Base-by-base conservation (phyloP, 805 yeast genomes). In the Myxozyma vanderwaltii region DNA sequence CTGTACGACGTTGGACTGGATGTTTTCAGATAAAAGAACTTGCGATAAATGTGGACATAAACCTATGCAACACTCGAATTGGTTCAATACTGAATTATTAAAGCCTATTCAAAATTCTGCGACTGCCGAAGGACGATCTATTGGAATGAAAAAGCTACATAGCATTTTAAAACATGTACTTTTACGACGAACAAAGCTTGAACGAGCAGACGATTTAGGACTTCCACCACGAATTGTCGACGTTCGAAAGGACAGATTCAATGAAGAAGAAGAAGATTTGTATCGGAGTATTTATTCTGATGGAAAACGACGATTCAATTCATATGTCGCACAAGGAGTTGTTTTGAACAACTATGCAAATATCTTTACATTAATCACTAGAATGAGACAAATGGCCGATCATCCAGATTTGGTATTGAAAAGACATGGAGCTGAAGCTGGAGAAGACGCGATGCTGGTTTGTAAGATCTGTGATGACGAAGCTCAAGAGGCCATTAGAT, bases 331-430 rank as follows among this genome's bases (percentile, higher is more conserved):
- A 23, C 92, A 89, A 70, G 99, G 99, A 74, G 97, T 94, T 41
- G 97, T 94, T 24, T 77, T 94, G 59, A 94, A 94, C 75, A 94
- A 94, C 72, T 94, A 94, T 75, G 99, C 99, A 47, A 94, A 94
- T 69, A 94, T 94, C 69, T 94, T 94, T 76, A 91, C 98, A 0
- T 79, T 94, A 57, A 91, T 94, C 69, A 94, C 99, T 0, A 79
- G 99, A 68, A 95, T 94, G 99, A 83, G 99, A 68, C 99, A 94
- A 74, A 78, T 94, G 67, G 98, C 99, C 0, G 99, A 94, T 72
- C 99, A 94, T 73, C 99, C 99, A 0, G 99, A 94, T 75, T 77
- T 94, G 63, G 97, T 94, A 0, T 77, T 94, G 70, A 85, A 91
- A 66, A 79, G 91, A 53, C 80, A 85, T 31, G 82, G 82, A 2